Evolutionary conservation across 2,329 filamentous ascomycete genomes (phyloP), one percentile per base, ranked within the genome.

Genomic region (Fusarium lyarnte): DNA sequence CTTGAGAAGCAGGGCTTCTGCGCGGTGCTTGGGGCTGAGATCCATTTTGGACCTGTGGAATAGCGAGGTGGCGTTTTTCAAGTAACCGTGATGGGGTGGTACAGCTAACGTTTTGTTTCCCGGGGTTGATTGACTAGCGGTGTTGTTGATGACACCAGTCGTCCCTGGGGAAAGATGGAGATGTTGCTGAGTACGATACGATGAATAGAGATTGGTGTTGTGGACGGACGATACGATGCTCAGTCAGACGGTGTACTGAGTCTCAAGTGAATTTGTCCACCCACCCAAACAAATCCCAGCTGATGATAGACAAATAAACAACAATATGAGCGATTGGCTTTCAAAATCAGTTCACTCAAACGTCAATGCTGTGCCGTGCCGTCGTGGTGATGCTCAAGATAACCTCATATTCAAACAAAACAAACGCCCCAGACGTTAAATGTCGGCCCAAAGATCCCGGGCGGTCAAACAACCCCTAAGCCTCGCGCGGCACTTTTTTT

Each of bases 21-120:
- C 79, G 53, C 77, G 73, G 39, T 78, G 75, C 71, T 66, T 78
- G 53, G 74, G 72, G 47, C 49, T 61, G 65, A 63, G 52, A 63
- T 78, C 74, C 79, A 81, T 82, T 72, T 36, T 74, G 66, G 66
- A 31, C 72, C 77, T 76, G 71, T 77, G 60, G 63, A 75, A 77
- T 78, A 79, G 79, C 79, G 79, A 81, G 76, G 77, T 80, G 79
- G 76, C 76, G 76, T 76, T 75, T 74, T 68, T 63, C 29, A 67
- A 73, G 74, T 70, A 63, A 74, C 65, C 51, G 68, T 45, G 45
- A 47, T 64, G 29, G 29, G 41, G 77, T 78, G 49, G 70, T 71
- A 79, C 76, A 73, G 59, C 69, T 27, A 53, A 64, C 60, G 63
- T 45, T 52, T 72, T 43, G 64, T 38, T 33, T 36, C 16, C 67